phyloP scores from a whole-genome alignment of 1,284 basidiomycete genomes.

The Cutaneotrichosporon cyanovorans region DNA sequence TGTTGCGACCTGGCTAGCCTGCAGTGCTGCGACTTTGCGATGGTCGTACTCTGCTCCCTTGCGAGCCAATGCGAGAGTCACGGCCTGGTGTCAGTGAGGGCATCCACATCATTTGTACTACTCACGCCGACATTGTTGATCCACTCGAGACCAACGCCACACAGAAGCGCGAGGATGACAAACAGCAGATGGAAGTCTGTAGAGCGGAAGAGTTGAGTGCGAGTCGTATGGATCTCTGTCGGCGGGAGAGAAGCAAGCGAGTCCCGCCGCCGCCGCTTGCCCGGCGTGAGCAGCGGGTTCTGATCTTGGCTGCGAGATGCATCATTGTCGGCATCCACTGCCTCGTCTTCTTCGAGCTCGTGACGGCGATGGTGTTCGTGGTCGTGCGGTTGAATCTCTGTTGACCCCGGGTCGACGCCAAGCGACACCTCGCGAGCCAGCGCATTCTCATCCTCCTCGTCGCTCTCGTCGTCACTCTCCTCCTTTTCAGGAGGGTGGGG shows the following conservation, averaged over 20 bases:
- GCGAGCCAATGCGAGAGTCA: slow-evolving; percentile 74
- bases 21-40: slow-evolving; percentile 61
- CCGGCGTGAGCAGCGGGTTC: slow-evolving; percentile 1
- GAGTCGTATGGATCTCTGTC: slow-evolving; percentile 21
- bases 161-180: slow-evolving; percentile 61
- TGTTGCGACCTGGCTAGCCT: slow-evolving; percentile 76
- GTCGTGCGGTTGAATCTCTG: not conserved
- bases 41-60: slow-evolving; percentile 60
- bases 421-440: slow-evolving; percentile 10
- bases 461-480: slow-evolving; percentile 13
- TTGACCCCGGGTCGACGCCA: slow-evolving; percentile 1
- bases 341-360: not conserved
- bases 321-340: not conserved
- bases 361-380: not conserved
- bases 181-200: slow-evolving; percentile 71
- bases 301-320: not conserved
- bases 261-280: slow-evolving; percentile 5
- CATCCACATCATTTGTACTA: not conserved
- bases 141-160: slow-evolving; percentile 83
- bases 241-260: slow-evolving; percentile 24
- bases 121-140: slow-evolving; percentile 80
- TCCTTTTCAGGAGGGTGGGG: slow-evolving; percentile 50
- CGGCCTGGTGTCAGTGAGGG: slow-evolving; percentile 47
- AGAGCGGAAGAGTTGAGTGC: slow-evolving; percentile 32
- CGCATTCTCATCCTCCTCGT: slow-evolving; percentile 3